Percentiles rank a stretch among this genome's conserved stretches.
Evolutionary conservation across 352 stramenopile species (phyloP).

Genomic region (Globisporangium okanoganense): DNA sequence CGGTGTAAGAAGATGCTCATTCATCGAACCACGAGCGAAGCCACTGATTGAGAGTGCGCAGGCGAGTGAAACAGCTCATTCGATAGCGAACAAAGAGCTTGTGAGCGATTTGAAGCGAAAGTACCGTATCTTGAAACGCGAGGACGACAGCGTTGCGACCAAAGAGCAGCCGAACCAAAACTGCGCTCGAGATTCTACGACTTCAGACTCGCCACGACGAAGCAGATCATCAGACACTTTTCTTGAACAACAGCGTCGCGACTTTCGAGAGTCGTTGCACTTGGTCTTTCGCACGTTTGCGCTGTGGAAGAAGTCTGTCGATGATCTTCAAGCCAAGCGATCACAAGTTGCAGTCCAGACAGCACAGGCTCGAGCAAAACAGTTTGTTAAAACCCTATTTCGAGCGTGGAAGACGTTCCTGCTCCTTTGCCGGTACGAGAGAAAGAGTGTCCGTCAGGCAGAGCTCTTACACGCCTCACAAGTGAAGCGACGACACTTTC

Average conservation of each 20-base stretch:
- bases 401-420: constrained; percentile 8
- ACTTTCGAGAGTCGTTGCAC: constrained; percentile 11
- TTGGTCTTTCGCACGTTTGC: constrained; percentile 12
- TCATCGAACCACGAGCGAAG: neutral
- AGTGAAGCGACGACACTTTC: neutral
- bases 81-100: neutral
- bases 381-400: neutral
- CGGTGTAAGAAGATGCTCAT: neutral
- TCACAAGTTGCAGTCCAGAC: neutral
- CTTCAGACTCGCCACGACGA: neutral
- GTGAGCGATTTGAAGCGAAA: constrained; percentile 9
- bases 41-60: neutral
- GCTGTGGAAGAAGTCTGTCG: constrained; percentile 8
- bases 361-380: neutral
- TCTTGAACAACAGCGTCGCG: neutral
- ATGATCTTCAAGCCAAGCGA: neutral
- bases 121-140: constrained; percentile 9
- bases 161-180: neutral
- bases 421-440: neutral
- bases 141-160: neutral
- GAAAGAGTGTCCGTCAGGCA: neutral
- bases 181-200: neutral
- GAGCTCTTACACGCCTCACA: neutral
- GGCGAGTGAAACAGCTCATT: neutral
- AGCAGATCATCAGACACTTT: neutral